phyloP scores from a whole-genome alignment of 1,284 basidiomycete genomes.

The Termitomyces sp. region DNA sequence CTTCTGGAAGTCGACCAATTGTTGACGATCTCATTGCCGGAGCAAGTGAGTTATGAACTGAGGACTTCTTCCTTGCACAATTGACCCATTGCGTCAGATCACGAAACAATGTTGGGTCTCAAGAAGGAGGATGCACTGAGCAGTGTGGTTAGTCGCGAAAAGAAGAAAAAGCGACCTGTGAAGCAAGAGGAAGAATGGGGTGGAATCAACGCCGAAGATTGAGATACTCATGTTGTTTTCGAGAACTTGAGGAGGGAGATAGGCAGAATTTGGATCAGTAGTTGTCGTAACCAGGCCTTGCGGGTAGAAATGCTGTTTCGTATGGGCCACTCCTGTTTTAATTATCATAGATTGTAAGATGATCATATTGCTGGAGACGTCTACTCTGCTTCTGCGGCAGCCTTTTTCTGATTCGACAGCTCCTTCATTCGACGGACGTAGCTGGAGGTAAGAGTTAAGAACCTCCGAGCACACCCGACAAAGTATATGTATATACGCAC shows the following conservation, averaged over 20 bases:
- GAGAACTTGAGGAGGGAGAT: background rate
- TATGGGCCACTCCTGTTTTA: background rate
- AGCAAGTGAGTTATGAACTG: constrained; percentile 47
- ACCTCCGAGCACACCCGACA: constrained; percentile 7
- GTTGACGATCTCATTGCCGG: constrained; percentile 78
- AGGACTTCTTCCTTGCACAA: background rate
- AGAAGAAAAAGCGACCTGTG: constrained; percentile 23
- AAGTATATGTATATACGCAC: constrained; percentile 43
- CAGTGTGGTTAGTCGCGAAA: constrained; percentile 34
- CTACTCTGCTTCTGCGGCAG: constrained; percentile 15
- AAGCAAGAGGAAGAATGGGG: constrained; percentile 21
- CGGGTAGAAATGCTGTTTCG: background rate
- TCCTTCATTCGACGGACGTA: constrained; percentile 82
- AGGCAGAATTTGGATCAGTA: background rate
- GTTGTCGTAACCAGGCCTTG: background rate
- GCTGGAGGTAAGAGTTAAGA: constrained; percentile 35
- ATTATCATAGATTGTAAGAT: background rate
- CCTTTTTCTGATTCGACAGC: constrained; percentile 66
- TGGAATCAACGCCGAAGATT: constrained; percentile 15
- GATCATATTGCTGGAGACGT: constrained; percentile 10
- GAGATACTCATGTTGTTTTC: background rate
- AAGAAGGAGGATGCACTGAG: constrained; percentile 44
- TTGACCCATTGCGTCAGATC: constrained; percentile 30
- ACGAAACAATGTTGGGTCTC: constrained; percentile 51
- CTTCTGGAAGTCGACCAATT: constrained; percentile 74